These are phyloP conservation scores for Kodamaea nitidulidarum DNA, from an alignment of 805 yeast genomes.

Conservation along the genomic window DNA sequence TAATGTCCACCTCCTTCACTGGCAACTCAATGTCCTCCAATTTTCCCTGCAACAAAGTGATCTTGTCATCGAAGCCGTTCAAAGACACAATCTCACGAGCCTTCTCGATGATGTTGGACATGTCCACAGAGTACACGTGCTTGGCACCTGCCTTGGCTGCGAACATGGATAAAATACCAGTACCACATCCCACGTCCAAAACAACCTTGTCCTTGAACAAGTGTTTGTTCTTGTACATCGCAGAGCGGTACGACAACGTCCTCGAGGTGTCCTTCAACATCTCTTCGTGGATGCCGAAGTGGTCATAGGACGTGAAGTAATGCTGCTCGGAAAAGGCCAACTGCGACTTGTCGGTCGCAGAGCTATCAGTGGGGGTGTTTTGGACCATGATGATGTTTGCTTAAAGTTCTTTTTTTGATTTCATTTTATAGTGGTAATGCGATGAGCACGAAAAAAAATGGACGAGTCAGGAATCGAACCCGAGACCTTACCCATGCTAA, in stretches of 20 bases:
- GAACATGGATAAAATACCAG: conserved; percentile 96
- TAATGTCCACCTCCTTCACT: conserved; percentile 85
- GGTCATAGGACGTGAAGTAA: conserved; percentile 93
- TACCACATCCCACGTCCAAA: conserved; percentile 97
- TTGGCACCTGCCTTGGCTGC: conserved; percentile 99
- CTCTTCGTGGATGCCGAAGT: conserved; percentile 96
- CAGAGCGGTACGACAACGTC: conserved; percentile 86
- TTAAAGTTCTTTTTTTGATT: neutral
- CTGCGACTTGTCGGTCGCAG: conserved; percentile 62
- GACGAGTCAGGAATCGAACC: conserved; percentile 78
- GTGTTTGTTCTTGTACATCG: conserved; percentile 84
- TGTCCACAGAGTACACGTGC: conserved; percentile 95
- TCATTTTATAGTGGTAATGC: neutral
- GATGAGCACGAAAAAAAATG: conserved; percentile 31
- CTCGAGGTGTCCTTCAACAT: conserved; percentile 96
- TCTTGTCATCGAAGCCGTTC: conserved; percentile 81
- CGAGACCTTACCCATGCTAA: conserved; percentile 78
- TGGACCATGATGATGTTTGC: neutral
- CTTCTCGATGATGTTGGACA: conserved; percentile 94
- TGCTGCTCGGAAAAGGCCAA: conserved; percentile 81
- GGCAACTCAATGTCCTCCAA: conserved; percentile 90
- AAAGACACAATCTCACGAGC: conserved; percentile 83
- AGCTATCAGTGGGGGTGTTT: neutral
- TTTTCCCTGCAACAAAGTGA: conserved; percentile 87
- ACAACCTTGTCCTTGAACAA: conserved; percentile 91